Base-by-base conservation (phyloP, 345 rosid species). In the Nasturtium officinale region DNA sequence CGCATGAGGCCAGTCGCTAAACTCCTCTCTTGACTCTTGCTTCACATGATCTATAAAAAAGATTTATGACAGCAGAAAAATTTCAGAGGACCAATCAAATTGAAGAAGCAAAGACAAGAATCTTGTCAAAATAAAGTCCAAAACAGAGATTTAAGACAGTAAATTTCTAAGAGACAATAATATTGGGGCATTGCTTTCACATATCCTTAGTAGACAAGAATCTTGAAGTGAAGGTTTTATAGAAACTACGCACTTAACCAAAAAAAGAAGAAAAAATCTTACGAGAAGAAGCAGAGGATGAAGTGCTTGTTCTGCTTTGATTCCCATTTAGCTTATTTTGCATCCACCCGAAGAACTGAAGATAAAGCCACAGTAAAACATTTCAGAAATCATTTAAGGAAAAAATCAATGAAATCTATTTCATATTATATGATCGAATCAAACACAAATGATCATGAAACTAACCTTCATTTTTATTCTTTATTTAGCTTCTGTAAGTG, bases 1-100 rank as follows among this genome's bases (percentile, higher is more conserved):
- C 10, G 89, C 92, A 17, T 85, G 85, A 52, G 98, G 97, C 98
- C 98, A 93, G 65, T 93, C 98, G 28, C 85, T 86, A 79, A 89
- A 93, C 78, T 93, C 97, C 65, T 90, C 96, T 18, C 97, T 79
- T 9, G 85, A 74, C 65, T 83, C 94, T 77, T 87, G 89, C 69
- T 79, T 89, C 77, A 35, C 61, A 48, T 74, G 82, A 52, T 75
- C 96, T 84, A 16, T 12, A 65, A 53, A n/a, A 30, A 57, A n/a
- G 45, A 60, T 61, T 42, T n/a, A 52, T 61, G 61, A 75, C 20
- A 59, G 1, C 37, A 32, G 42, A 9, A 9, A 26, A 55, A 12
- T 5, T 28, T 58, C 50, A 65, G 48, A n/a, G 48, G 29, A 45
- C 48, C 57, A 64, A 7, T 57, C 72, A 57, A 47, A 35, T 7